phyloP scores from a whole-genome alignment of 768 basidiomycete species.

The Myochromella boudieri region DNA sequence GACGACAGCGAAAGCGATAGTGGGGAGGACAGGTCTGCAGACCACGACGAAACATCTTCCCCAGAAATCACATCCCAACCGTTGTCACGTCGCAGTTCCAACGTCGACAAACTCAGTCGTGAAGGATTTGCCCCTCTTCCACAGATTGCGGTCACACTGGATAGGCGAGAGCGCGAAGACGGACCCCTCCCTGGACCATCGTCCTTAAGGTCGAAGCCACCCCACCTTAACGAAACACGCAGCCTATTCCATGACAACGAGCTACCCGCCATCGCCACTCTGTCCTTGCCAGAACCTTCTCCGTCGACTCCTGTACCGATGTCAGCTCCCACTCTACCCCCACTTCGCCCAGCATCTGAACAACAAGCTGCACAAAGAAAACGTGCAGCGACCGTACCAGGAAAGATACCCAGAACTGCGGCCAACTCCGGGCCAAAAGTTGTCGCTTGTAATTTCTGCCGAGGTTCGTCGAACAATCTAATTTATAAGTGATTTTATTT shows the following conservation, averaged over 20 bases:
- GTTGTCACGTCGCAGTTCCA: slow-evolving; percentile 47
- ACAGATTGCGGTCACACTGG: slow-evolving; percentile 37
- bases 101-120: slow-evolving; percentile 41
- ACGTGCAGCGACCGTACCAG: slow-evolving; percentile 68
- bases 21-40: slow-evolving; percentile 56
- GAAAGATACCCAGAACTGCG: slow-evolving; percentile 54
- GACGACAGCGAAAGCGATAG: slow-evolving; percentile 72
- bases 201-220: slow-evolving; percentile 35
- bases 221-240: slow-evolving; percentile 34
- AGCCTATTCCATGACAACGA: slow-evolving; percentile 59
- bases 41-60: slow-evolving; percentile 50
- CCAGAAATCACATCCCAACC: slow-evolving; percentile 54
- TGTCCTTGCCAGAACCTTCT: slow-evolving; percentile 57
- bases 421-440: slow-evolving; percentile 80
- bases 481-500: slow-evolving; percentile 3
- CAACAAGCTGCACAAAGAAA: slow-evolving; percentile 68
- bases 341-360: slow-evolving; percentile 65
- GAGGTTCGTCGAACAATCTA: slow-evolving; percentile 46
- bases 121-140: slow-evolving; percentile 41
- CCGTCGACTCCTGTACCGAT: slow-evolving; percentile 56
- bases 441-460: slow-evolving; percentile 87
- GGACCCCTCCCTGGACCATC: slow-evolving; percentile 37
- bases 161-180: slow-evolving; percentile 51
- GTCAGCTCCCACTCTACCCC: slow-evolving; percentile 64
- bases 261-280: slow-evolving; percentile 70